A percentile compares a stretch with the other conserved stretches of the same genome.
phyloP scores from a whole-genome alignment of 805 yeast genomes.

The Cyberlindnera euphorbiiphila region DNA sequence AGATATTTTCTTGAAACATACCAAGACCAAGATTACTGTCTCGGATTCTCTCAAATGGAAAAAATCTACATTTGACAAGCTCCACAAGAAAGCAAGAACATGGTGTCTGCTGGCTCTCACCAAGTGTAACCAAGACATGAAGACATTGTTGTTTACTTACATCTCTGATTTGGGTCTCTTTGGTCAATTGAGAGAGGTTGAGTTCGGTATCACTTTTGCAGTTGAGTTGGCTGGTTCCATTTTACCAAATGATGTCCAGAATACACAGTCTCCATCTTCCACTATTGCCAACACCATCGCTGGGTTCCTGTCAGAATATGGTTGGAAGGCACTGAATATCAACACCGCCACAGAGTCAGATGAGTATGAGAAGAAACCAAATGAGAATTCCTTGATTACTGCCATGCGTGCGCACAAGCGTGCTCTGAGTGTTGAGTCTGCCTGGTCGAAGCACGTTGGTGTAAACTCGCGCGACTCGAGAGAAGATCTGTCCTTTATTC shows the following conservation, averaged over 20 bases:
- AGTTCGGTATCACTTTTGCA: slow-evolving; percentile 87
- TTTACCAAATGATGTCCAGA: slow-evolving; percentile 62
- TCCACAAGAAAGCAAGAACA: slow-evolving; percentile 52
- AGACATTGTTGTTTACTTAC: slow-evolving; percentile 74
- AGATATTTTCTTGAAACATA: slow-evolving; percentile 46
- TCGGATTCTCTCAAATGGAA: slow-evolving; percentile 81
- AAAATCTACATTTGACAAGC: slow-evolving; percentile 53
- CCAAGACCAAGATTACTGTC: slow-evolving; percentile 41
- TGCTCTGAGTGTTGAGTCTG: slow-evolving; percentile 72
- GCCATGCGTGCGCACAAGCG: slow-evolving; percentile 30
- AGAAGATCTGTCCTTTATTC: slow-evolving; percentile 41
- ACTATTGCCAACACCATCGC: slow-evolving; percentile 57
- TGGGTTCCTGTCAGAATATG: slow-evolving; percentile 69
- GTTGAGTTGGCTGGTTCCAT: slow-evolving; percentile 79
- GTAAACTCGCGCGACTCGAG: slow-evolving; percentile 44
- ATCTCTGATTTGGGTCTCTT: slow-evolving; percentile 44
- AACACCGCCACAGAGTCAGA: slow-evolving; percentile 31
- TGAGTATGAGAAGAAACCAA: slow-evolving; percentile 28
- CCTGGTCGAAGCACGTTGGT: slow-evolving; percentile 77
- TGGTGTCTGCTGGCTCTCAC: slow-evolving; percentile 65
- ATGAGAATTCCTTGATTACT: slow-evolving; percentile 51
- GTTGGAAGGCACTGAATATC: slow-evolving; percentile 55
- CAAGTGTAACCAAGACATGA: slow-evolving; percentile 68
- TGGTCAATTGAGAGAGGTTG: slow-evolving; percentile 42
- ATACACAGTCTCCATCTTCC: slow-evolving; percentile 39